These are phyloP conservation scores for Telopea speciosissima DNA, from an alignment of 177 flowering plant genomes.

Conservation along the genomic window DNA sequence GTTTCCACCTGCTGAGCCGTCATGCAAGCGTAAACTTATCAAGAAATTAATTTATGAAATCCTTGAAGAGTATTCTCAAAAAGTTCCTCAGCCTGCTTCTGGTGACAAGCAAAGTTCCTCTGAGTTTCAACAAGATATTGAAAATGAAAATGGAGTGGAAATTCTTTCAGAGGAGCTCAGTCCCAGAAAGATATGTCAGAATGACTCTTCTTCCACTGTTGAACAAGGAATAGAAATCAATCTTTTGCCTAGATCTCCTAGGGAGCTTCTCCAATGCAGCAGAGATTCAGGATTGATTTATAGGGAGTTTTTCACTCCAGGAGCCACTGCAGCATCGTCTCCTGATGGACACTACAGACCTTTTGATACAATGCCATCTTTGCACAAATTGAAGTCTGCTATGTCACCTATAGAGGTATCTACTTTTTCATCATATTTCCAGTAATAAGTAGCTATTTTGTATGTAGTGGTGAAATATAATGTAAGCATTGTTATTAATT, in stretches of 20 bases:
- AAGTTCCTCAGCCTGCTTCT: slow-evolving; percentile 23
- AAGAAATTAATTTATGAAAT: slow-evolving; percentile 56
- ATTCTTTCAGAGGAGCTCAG: slow-evolving; percentile 23
- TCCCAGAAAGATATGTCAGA: slow-evolving; percentile 21
- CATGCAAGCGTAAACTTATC: slow-evolving; percentile 65
- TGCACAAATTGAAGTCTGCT: slow-evolving; percentile 22
- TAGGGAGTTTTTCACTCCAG: slow-evolving; percentile 43
- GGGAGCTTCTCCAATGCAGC: slow-evolving; percentile 23
- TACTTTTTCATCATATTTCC: not conserved
- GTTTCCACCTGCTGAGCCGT: slow-evolving; percentile 84
- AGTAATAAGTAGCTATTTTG: not conserved
- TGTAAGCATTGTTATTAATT: not conserved
- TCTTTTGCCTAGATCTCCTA: slow-evolving; percentile 33
- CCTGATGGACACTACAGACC: slow-evolving; percentile 27
- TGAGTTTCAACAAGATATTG: slow-evolving; percentile 17
- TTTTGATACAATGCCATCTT: slow-evolving; percentile 27
- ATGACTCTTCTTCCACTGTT: slow-evolving; percentile 22
- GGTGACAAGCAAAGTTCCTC: slow-evolving; percentile 21
- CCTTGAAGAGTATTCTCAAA: slow-evolving; percentile 27
- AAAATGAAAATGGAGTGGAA: slow-evolving; percentile 31
- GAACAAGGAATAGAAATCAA: slow-evolving; percentile 41
- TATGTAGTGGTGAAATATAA: not conserved
- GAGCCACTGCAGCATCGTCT: slow-evolving; percentile 29
- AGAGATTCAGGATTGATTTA: slow-evolving; percentile 41
- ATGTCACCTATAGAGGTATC: slow-evolving; percentile 48